Evolutionary conservation across 2,329 filamentous ascomycete genomes (phyloP), one percentile per base, ranked within the genome.

Genomic region (Xylariaceae sp.): DNA sequence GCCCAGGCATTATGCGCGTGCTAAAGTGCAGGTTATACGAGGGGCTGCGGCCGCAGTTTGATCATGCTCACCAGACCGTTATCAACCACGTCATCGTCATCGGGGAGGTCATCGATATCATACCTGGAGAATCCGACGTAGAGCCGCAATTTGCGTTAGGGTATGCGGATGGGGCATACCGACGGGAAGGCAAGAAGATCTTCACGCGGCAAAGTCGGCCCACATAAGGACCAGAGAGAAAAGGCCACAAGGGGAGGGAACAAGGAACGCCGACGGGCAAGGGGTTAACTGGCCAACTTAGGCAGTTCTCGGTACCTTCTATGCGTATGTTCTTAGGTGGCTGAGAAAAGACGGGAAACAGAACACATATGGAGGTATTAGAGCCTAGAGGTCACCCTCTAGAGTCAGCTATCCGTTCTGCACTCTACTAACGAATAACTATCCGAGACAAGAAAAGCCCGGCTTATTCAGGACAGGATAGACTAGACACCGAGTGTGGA

Each of bases 1-100:
- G 80, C 0, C 71, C 77, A 3, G 84, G 85, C 19, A 78, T 87
- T n/a, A 63, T 81, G 64, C 79, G 79, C 62, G 77, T 80, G 9
- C 51, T 66, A 7, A 60, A 63, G 48, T 65, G 63, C 57, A 50
- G 45, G 41, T 57, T 53, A 47, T 51, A 41, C 16, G 40, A 52
- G 2, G 7, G 16, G 32, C 26, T 61, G 43, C 32, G 19, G 9
- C 55, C 59, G 19, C 53, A 48, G 10, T 12, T 40, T n/a, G n/a
- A n/a, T 6, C 26, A 29, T 6, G 47, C 56, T 9, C 44, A 48
- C n/a, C 47, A 50, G 51, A 56, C 21, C 52, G 50, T n/a, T n/a
- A n/a, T n/a, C 16, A 47, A 61, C 14, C 57, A 61, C 20, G 60
- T 57, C 23, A 65, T 65, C 41, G 52, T 65, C 48, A 50, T 65